Evolutionary conservation across 2,329 filamentous ascomycete species (phyloP), one percentile per base, ranked within the genome.

Genomic region (Dactylonectria macrodidyma): DNA sequence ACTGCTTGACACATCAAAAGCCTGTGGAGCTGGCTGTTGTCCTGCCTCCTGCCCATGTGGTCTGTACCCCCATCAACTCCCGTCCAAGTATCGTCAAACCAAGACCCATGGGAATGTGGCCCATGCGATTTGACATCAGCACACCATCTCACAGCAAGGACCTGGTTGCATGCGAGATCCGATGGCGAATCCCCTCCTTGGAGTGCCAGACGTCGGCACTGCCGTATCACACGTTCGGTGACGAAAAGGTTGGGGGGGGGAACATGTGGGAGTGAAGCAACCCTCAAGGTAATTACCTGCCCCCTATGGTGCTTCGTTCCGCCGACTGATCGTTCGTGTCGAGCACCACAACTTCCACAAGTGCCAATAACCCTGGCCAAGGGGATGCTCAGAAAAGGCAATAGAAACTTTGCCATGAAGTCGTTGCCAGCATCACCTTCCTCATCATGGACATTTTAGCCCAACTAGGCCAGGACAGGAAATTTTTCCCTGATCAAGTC

Each of bases 131-230:
- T 36, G 33, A 54, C 51, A 54, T 19, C 30, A 54, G n/a, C 51
- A 54, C 33, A 54, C 33, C 30, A n/a, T 36, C 51, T 30, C 33
- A 19, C 10, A 12, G n/a, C 33, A 14, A 14, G 46, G n/a, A 30
- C 51, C 48, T 54, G 51, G 51, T 22, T 11, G 33, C 33, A 54
- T 54, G 33, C 51, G 33, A 54, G 51, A 54, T 54, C 51, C 51
- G 51, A 54, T 38, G 30, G 11, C 30, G 30, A 54, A 54, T 24
- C 51, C 30, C 51, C 51, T 38, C 51, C 19, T 38, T 33, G 50
- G 22, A 16, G 26, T 19, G 34, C 30, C 50, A 51, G 48, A 11
- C 24, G 10, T 12, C 5, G 50, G 19, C 16, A n/a, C 50, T 52
- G 16, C n/a, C 30, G n/a, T 30, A 52, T 52, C 30, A 34, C 50